phyloP scores from a whole-genome alignment of 2,329 filamentous ascomycete genomes.

The Cladosporium austrohemisphaericum region DNA sequence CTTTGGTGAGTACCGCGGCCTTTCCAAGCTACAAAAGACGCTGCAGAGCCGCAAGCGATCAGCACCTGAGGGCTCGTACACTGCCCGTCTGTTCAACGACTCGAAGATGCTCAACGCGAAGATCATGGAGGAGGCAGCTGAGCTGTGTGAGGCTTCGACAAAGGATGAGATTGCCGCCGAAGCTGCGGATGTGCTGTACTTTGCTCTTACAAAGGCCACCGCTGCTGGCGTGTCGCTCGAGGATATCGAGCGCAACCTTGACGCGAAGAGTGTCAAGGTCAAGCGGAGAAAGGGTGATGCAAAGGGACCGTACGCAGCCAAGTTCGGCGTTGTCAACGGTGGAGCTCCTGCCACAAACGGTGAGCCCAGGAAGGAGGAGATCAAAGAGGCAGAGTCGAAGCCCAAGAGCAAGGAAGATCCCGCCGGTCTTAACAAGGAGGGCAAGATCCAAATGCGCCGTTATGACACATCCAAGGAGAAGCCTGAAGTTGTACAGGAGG shows the following conservation, averaged over 20 bases:
- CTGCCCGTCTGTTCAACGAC: slow-evolving; percentile 86
- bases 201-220: slow-evolving; percentile 85
- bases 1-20: slow-evolving; percentile 78
- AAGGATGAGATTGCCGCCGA: slow-evolving; percentile 87
- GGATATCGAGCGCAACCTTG: slow-evolving; percentile 87
- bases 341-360: slow-evolving; percentile 23
- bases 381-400: slow-evolving; percentile 51
- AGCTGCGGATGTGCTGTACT: slow-evolving; percentile 92
- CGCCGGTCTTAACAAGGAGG: slow-evolving; percentile 44
- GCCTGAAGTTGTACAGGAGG: slow-evolving; percentile 63
- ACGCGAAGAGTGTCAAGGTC: slow-evolving; percentile 92
- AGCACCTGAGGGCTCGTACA: slow-evolving; percentile 88
- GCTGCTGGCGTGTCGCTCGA: slow-evolving; percentile 78
- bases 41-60: slow-evolving; percentile 75
- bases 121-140: slow-evolving; percentile 97
- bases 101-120: slow-evolving; percentile 86
- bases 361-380: slow-evolving; percentile 34
- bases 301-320: slow-evolving; percentile 86
- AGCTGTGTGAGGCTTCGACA: slow-evolving; percentile 81
- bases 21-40: slow-evolving; percentile 83
- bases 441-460: slow-evolving; percentile 77
- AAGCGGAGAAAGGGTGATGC: slow-evolving; percentile 91
- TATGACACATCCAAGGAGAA: slow-evolving; percentile 66
- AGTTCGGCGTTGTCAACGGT: slow-evolving; percentile 62
- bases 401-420: slow-evolving; percentile 52